Conservation (phyloP, 805 yeast genomes). For the Kodamaea sagamina region DNA sequence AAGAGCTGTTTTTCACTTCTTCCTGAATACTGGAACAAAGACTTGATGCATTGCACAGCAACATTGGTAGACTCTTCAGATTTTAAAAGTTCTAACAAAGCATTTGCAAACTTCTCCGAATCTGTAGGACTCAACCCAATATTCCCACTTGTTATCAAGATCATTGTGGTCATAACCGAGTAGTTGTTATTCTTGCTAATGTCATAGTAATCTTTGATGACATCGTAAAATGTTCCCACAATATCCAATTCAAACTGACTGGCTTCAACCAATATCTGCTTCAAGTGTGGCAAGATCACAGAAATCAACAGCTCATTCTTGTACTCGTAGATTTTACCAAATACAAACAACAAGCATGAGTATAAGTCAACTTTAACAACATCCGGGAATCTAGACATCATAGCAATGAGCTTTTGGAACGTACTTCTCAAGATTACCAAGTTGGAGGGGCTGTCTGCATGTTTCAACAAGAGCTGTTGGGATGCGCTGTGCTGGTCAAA, state of each 20-base stretch:
- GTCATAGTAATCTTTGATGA: conserved; percentile 22
- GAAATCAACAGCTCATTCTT: conserved; percentile 46
- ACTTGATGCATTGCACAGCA: conserved; percentile 58
- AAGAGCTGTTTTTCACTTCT: conserved; percentile 31
- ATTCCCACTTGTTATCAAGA: conserved; percentile 39
- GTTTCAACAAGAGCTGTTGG: conserved; percentile 28
- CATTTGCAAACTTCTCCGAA: conserved; percentile 22
- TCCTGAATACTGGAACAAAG: conserved; percentile 46
- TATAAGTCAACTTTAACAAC: conserved; percentile 70
- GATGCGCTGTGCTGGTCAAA: conserved; percentile 32
- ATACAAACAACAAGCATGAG: conserved; percentile 65
- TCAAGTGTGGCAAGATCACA: conserved; percentile 47
- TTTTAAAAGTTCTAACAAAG: conserved; percentile 27
- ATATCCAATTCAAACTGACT: conserved; percentile 19
- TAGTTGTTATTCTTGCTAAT: conserved; percentile 23
- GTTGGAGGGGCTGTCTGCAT: conserved; percentile 38
- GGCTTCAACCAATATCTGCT: conserved; percentile 32
- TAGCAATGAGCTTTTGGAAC: conserved; percentile 55
- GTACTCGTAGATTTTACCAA: conserved; percentile 55
- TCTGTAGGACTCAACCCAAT: conserved; percentile 29
- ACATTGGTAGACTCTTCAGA: conserved; percentile 27
- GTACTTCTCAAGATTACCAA: conserved; percentile 48
- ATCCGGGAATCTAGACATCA: conserved; percentile 65
- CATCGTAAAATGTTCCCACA: conserved; percentile 28
- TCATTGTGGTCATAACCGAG: conserved; percentile 35